These are phyloP conservation scores for Candida qinlingensis DNA, from an alignment of 805 yeast genomes.

Conservation along the genomic window DNA sequence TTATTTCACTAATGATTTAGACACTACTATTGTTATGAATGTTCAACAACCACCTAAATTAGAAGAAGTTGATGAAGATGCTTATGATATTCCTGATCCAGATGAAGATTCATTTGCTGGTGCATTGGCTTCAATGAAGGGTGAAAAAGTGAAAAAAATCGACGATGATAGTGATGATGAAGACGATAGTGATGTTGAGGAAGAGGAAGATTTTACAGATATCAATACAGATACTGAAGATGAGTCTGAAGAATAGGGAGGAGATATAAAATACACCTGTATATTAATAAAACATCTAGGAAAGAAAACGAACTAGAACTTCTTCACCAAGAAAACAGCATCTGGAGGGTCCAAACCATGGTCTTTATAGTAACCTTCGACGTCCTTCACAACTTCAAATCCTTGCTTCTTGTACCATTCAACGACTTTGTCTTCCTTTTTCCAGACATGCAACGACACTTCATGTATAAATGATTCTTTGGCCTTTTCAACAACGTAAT, in stretches of 20 bases:
- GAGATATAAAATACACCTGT: not conserved
- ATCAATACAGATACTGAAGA: slow-evolving; percentile 62
- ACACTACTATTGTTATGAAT: slow-evolving; percentile 63
- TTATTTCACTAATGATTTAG: slow-evolving; percentile 79
- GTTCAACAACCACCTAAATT: slow-evolving; percentile 53
- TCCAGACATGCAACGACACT: slow-evolving; percentile 49
- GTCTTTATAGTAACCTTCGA: slow-evolving; percentile 42
- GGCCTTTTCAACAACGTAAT: slow-evolving; percentile 52
- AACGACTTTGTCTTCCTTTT: slow-evolving; percentile 34
- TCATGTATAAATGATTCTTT: slow-evolving; percentile 48
- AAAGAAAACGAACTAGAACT: slow-evolving; percentile 19
- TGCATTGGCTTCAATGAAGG: slow-evolving; percentile 64
- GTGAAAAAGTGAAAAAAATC: slow-evolving; percentile 43
- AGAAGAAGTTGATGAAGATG: slow-evolving; percentile 45
- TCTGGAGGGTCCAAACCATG: slow-evolving; percentile 43
- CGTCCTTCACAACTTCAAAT: slow-evolving; percentile 33
- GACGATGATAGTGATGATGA: slow-evolving; percentile 38
- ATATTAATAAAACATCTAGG: not conserved
- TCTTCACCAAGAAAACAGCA: slow-evolving; percentile 36
- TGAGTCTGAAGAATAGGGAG: slow-evolving; percentile 36
- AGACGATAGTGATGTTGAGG: slow-evolving; percentile 40
- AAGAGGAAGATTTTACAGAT: slow-evolving; percentile 40
- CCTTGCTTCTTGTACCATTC: slow-evolving; percentile 51
- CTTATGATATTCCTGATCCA: slow-evolving; percentile 63
- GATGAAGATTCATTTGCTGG: slow-evolving; percentile 75